A percentile compares a stretch with the other conserved stretches of the same genome.
Conservation (phyloP, 495 filamentous ascomycete species). For the Hypoxylon fuscum region DNA sequence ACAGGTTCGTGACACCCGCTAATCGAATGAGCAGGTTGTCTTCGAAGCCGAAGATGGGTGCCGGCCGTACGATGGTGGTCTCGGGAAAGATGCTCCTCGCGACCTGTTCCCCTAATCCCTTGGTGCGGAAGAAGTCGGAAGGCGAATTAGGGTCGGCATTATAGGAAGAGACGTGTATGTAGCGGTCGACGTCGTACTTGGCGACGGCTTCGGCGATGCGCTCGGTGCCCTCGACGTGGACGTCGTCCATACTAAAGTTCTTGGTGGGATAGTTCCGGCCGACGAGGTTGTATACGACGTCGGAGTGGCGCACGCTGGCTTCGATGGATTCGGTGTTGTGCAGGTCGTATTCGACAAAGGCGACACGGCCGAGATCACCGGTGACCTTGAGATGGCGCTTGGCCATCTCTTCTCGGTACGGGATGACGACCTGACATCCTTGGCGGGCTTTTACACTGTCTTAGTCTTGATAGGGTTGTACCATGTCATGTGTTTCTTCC, state of each 20-base stretch:
- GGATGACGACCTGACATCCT: constrained; percentile 92
- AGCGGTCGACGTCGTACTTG: constrained; percentile 98
- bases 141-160: constrained; percentile 83
- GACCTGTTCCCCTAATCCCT: constrained; percentile 85
- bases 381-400: constrained; percentile 96
- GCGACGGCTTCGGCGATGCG: constrained; percentile 95
- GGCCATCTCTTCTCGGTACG: constrained; percentile 95
- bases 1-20: constrained; percentile 76
- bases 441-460: constrained; percentile 72
- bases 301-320: constrained; percentile 94
- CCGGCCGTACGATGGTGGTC: constrained; percentile 95
- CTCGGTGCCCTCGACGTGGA: constrained; percentile 93
- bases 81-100: constrained; percentile 94
- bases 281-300: constrained; percentile 95
- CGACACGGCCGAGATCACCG: constrained; percentile 88
- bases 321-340: constrained; percentile 96
- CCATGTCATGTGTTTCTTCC: constrained; percentile 34
- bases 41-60: constrained; percentile 93
- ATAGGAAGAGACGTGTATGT: constrained; percentile 95
- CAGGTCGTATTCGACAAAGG: constrained; percentile 94
- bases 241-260: constrained; percentile 93
- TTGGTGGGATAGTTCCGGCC: constrained; percentile 96
- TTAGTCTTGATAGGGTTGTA: constrained; percentile 11
- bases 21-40: constrained; percentile 90
- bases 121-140: constrained; percentile 89